Percentiles rank a stretch among this genome's conserved stretches.
Evolutionary conservation across 2,329 filamentous ascomycete genomes (phyloP).

Genomic region (Fusarium equiseti): DNA sequence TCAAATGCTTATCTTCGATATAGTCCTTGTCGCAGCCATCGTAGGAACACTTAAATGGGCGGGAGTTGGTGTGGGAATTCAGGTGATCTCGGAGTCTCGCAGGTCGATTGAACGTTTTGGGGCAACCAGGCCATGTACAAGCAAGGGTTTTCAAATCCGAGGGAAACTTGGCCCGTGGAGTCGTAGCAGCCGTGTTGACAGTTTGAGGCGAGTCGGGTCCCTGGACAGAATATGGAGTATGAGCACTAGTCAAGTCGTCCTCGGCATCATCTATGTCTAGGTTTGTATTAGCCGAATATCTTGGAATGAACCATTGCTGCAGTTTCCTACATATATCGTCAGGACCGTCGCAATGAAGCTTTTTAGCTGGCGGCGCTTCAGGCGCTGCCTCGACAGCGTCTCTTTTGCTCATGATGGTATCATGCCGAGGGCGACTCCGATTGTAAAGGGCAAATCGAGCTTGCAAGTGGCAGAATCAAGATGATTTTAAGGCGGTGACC

Average conservation of each 20-base stretch:
- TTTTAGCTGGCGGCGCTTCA: constrained; percentile 48
- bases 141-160: constrained; percentile 81
- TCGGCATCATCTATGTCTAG: constrained; percentile 51
- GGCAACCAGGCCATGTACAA: constrained; percentile 80
- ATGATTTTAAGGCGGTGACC: constrained; percentile 53
- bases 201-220: constrained; percentile 51
- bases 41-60: constrained; percentile 79
- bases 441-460: constrained; percentile 25
- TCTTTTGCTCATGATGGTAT: constrained; percentile 52
- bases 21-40: constrained; percentile 84
- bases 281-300: constrained; percentile 20
- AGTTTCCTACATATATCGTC: constrained; percentile 43
- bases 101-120: constrained; percentile 88
- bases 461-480: constrained; percentile 50
- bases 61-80: constrained; percentile 86
- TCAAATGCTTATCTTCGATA: constrained; percentile 86
- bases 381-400: constrained; percentile 43
- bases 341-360: constrained; percentile 30
- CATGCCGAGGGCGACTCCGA: constrained; percentile 28
- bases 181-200: constrained; percentile 50
- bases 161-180: constrained; percentile 67
- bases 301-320: not conserved
- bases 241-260: constrained; percentile 50
- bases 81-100: constrained; percentile 83
- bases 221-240: constrained; percentile 52